These are phyloP conservation scores for Fraxinus nigra DNA, from an alignment of 305 asterid genomes.

Conservation along the genomic window DNA sequence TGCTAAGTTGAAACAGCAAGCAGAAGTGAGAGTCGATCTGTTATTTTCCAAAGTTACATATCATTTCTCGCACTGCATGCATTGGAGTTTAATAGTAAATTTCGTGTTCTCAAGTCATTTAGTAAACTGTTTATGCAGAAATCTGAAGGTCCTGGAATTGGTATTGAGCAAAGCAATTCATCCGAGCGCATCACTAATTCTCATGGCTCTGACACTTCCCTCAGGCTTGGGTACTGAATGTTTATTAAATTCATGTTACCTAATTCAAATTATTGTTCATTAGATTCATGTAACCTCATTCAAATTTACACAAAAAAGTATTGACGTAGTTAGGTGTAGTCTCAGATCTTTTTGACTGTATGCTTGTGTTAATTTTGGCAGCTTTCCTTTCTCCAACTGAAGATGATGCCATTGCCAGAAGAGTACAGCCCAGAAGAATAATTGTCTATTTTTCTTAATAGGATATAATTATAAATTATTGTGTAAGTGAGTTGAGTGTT, in stretches of 20 bases:
- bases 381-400: conserved; percentile 36
- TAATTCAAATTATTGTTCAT: no score
- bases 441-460: background rate
- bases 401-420: conserved; percentile 9
- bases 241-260: background rate
- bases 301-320: background rate
- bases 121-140: conserved; percentile 12
- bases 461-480: background rate
- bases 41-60: background rate
- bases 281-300: no score
- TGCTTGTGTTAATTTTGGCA: conserved; percentile 25
- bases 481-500: background rate
- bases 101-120: background rate
- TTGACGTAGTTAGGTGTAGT: background rate
- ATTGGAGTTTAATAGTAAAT: background rate
- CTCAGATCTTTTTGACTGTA: background rate
- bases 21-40: conserved; percentile 26
- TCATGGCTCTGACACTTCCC: background rate
- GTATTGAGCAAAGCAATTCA: conserved; percentile 35
- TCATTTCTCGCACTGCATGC: background rate
- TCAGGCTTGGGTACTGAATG: conserved; percentile 37
- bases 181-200: conserved; percentile 34
- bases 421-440: conserved; percentile 8
- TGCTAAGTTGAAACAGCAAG: conserved; percentile 38
- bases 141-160: conserved; percentile 7